These are phyloP conservation scores for Orbilia brochopaga DNA, from an alignment of 2,329 filamentous ascomycete species.

Conservation along the genomic window DNA sequence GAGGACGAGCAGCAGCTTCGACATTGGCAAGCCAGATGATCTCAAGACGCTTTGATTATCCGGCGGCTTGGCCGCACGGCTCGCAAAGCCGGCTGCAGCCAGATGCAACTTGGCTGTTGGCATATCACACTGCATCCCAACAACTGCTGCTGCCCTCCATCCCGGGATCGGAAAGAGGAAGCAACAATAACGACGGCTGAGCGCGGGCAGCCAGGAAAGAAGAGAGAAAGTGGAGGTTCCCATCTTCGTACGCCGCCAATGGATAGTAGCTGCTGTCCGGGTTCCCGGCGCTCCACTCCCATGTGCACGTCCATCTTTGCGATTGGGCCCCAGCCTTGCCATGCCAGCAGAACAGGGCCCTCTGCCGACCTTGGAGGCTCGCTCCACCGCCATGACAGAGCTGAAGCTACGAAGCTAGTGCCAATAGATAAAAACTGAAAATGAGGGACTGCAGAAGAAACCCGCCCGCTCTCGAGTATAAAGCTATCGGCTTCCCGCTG, in stretches of 20 bases:
- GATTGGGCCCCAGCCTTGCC: conserved; percentile 40
- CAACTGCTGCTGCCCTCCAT: conserved; percentile 16
- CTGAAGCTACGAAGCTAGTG: conserved; percentile 2
- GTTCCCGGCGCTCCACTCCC: conserved; percentile 39
- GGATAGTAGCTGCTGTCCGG: conserved; percentile 28
- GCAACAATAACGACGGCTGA: conserved; percentile 21
- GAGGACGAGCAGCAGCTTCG: background rate
- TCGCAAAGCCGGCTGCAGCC: conserved; percentile 14
- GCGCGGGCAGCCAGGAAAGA: background rate
- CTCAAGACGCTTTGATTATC: background rate
- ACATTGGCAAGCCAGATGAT: background rate
- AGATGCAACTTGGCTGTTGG: conserved; percentile 9
- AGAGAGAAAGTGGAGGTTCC: background rate
- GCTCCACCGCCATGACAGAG: conserved; percentile 32
- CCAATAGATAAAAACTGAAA: conserved; percentile 5
- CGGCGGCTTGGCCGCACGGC: conserved; percentile 4
- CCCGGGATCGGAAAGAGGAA: conserved; percentile 18
- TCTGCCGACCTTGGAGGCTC: conserved; percentile 18
- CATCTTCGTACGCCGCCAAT: conserved; percentile 2
- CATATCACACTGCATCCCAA: conserved; percentile 49
- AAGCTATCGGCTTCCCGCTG: conserved; percentile 30
- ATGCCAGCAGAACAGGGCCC: conserved; percentile 19
- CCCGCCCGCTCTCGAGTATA: conserved; percentile 26
- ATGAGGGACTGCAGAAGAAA: conserved; percentile 18
- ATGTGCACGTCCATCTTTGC: conserved; percentile 19